Evolutionary conservation across 2,329 filamentous ascomycete genomes (phyloP).

Genomic region (Paecilomyces sp.): DNA sequence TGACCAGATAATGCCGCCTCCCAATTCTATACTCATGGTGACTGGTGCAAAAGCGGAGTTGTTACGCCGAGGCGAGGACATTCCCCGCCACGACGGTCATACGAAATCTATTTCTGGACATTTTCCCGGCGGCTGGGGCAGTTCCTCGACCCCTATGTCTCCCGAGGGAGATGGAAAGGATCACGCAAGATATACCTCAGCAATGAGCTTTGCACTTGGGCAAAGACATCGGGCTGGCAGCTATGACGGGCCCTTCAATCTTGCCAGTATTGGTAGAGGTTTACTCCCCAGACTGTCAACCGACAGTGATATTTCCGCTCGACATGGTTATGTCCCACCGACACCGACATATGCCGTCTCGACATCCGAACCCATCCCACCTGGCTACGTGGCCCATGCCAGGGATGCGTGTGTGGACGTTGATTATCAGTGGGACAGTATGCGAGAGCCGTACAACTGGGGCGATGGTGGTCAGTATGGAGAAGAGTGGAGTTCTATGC

Average conservation of each 20-base stretch:
- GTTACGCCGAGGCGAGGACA: conserved; percentile 62
- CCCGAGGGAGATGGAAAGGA: conserved; percentile 16
- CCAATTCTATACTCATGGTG: conserved; percentile 78
- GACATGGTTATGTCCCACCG: conserved; percentile 62
- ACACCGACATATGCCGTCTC: conserved; percentile 78
- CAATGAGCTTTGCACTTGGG: conserved; percentile 30
- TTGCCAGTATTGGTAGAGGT: conserved; percentile 11
- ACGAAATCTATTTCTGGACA: conserved; percentile 34
- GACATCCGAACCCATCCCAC: conserved; percentile 70
- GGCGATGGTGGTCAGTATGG: conserved; percentile 80
- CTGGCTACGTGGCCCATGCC: conserved; percentile 84
- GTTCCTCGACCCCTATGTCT: conserved; percentile 20
- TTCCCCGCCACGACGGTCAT: conserved; percentile 38
- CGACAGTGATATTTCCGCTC: conserved; percentile 18
- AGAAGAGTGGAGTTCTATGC: conserved; percentile 96
- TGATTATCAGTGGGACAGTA: conserved; percentile 97
- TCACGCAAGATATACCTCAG: conserved; percentile 20
- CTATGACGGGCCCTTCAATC: conserved; percentile 20
- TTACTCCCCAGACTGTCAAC: conserved; percentile 26
- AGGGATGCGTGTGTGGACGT: conserved; percentile 76
- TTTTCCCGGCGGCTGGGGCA: conserved; percentile 52
- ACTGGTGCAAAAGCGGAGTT: conserved; percentile 82
- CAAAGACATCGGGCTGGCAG: conserved; percentile 44
- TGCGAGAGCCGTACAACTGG: conserved; percentile 69
- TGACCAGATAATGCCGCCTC: conserved; percentile 83